Evolutionary conservation across 768 basidiomycete genomes (phyloP), one percentile per base, ranked within the genome.

Genomic region (Auricularia heimuer): DNA sequence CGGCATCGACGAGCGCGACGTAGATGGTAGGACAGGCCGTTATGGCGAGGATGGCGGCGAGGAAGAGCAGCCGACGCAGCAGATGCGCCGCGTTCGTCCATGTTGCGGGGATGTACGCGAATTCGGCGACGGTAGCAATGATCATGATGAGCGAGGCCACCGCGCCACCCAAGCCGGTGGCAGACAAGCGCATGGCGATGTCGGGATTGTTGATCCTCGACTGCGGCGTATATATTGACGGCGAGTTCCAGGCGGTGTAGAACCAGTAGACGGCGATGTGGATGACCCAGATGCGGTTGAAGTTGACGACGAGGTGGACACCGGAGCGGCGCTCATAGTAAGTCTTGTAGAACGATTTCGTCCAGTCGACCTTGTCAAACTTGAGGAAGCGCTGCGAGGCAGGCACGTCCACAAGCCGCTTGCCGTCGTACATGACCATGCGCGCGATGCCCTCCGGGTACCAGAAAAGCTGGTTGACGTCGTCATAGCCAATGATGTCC

Each of bases 391-490:
- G 89, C 74, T 98, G 92, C 1, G 94, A 83, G 7, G 96, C 94
- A 7, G 95, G 82, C 16, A 92, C 81, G 73, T 98, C 96, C 64
- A 98, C 87, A 47, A 99, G 84, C 62, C 94, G 94, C 63, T 89
- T 89, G 92, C 90, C 91, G 74, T 98, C 94, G 42, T 79, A 81
- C 36, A 98, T 82, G 14, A 94, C 86, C 69, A 99, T 98, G 70
- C 92, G 89, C 0, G 92, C 90, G 63, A 99, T 83, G 62, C 97
- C 97, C 75, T 99, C 97, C 2, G 97, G 97, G 75, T 98, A 99
- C 97, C 97, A 99, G 78, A 99, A 99, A 29, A 98, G 80, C 72
- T 99, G 97, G 75, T 99, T 99, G 78, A 99, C 92, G 74, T 99
- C 97, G 75, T 99, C 97, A 73, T 99, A 99, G n/a, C 97, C 97